Base-by-base conservation (phyloP, 345 rosid genomes). In the Corchorus capsularis region DNA sequence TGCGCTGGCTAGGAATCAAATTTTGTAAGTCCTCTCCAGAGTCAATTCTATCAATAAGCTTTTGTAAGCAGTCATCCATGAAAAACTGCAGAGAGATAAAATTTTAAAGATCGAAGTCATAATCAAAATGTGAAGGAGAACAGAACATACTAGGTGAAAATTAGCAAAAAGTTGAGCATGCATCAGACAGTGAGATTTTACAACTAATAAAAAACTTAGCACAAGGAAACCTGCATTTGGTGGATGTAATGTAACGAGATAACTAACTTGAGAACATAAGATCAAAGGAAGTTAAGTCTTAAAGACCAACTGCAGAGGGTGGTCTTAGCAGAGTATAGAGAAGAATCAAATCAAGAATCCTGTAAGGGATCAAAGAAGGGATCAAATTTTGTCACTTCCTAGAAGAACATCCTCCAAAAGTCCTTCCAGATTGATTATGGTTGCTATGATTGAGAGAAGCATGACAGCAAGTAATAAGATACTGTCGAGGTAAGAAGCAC, bases 31-130 rank as follows among this genome's bases (percentile, higher is more conserved):
- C 89, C 76, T 84, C 81, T 16, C 84, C 96, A 1, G 91, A 86
- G 52, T 90, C 99, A 20, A 92, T 83, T 79, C 41, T 84, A 75
- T 93, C 97, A 6, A 91, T 83, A 75, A 93, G 91, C 89, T 79
- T 81, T 80, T 89, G 91, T 39, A 93, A 87, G 87, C 94, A 92
- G 54, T 88, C 93, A 69, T 93, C 98, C 98, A 93, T 93, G 85
- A 90, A 95, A 82, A 78, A 90, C 99, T 95, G 86, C 75, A 79
- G 78, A 82, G 52, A 19, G 3, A 3, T 4, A 55, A 68, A 70
- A 57, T 37, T 2, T 11, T 19, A 10, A 35, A 52, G 32, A 20
- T 70, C 8, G 12, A 77, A 80, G 74, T 78, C 41, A 82, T 14
- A 19, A 70, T 78, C 39, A 62, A 54, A 57, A 13, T 22, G 50